Conservation (phyloP, 805 yeast genomes). For the Komagataella populi region DNA sequence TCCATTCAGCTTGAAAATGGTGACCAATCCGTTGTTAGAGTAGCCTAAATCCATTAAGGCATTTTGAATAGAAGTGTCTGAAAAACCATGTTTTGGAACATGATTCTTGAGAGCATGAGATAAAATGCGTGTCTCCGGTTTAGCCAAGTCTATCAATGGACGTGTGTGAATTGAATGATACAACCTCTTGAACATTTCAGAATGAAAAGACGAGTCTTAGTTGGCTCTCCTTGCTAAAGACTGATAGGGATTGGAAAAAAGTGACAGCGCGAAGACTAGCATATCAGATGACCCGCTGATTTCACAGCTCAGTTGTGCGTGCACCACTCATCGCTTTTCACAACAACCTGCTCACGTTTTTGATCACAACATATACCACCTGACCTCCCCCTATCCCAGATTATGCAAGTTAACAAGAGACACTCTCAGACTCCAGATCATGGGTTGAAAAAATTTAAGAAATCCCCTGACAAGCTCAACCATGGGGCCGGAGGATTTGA, state of each 20-base stretch:
- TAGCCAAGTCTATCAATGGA: slow-evolving; percentile 15
- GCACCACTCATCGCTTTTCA: not conserved
- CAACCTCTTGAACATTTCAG: slow-evolving; percentile 19
- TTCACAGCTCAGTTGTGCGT: not conserved
- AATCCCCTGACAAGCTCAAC: not conserved
- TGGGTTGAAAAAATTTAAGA: not conserved
- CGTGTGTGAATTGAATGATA: slow-evolving; percentile 24
- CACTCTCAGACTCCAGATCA: not conserved
- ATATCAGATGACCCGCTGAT: not conserved
- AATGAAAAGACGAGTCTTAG: not conserved
- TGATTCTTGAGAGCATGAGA: slow-evolving; percentile 14
- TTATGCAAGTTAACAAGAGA: not conserved
- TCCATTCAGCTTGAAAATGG: slow-evolving; percentile 21
- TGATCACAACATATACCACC: not conserved
- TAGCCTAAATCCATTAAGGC: slow-evolving; percentile 26
- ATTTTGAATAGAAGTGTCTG: slow-evolving; percentile 22
- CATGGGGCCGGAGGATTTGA: not conserved
- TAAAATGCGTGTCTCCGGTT: slow-evolving; percentile 25
- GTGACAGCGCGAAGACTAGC: not conserved
- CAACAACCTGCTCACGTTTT: not conserved
- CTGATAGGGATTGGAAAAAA: not conserved
- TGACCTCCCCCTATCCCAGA: not conserved
- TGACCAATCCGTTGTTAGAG: slow-evolving; percentile 26
- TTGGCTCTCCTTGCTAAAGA: not conserved
- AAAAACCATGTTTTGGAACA: slow-evolving; percentile 34